Conservation (phyloP, 306 rosid species). For the Glycyrrhiza uralensis region DNA sequence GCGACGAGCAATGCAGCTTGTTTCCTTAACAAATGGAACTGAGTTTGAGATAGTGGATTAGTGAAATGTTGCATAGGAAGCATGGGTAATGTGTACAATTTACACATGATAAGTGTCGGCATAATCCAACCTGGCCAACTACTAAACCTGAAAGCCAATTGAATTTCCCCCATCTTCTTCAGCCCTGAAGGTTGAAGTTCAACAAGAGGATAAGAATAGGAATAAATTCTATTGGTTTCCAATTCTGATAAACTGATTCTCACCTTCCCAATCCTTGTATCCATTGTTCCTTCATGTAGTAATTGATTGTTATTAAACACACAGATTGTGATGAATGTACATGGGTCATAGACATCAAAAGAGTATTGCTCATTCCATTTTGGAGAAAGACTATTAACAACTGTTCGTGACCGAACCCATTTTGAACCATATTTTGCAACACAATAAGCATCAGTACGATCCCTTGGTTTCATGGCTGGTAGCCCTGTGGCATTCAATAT, state of each 20-base stretch:
- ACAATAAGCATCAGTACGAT: conserved; percentile 39
- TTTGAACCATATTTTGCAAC: conserved; percentile 42
- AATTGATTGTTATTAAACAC: conserved; percentile 35
- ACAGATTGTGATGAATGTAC: conserved; percentile 29
- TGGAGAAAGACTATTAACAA: conserved; percentile 32
- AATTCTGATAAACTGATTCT: conserved; percentile 29
- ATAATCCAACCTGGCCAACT: not conserved
- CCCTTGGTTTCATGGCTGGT: conserved; percentile 34
- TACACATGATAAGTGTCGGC: not conserved
- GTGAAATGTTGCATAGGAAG: conserved; percentile 24
- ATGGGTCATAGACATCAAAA: conserved; percentile 38
- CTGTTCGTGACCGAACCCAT: conserved; percentile 38
- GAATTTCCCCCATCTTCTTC: conserved; percentile 39
- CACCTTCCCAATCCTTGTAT: conserved; percentile 38
- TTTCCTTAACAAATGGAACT: conserved; percentile 16
- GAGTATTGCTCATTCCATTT: conserved; percentile 37
- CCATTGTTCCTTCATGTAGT: conserved; percentile 7
- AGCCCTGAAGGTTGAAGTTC: conserved; percentile 37
- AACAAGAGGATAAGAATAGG: conserved; percentile 26
- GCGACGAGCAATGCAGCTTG: conserved; percentile 12
- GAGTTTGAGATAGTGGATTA: conserved; percentile 13
- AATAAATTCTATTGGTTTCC: not conserved
- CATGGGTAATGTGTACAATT: conserved; percentile 22
- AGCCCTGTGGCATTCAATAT: conserved; percentile 42
- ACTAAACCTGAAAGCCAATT: conserved; percentile 34